Evolutionary conservation across 306 rosid genomes (phyloP).

Genomic region (Malus asiatica): DNA sequence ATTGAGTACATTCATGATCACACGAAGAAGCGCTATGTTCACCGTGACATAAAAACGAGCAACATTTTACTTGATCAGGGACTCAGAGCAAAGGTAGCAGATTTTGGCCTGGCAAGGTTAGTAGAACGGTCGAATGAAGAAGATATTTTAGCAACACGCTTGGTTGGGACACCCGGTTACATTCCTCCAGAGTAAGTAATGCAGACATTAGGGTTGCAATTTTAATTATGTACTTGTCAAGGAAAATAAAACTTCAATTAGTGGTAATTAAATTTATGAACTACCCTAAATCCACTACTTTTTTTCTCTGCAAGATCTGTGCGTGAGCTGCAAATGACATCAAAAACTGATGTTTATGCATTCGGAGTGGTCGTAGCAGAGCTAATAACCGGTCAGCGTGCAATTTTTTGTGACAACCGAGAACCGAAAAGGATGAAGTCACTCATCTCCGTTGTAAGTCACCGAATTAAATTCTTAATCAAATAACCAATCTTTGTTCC

Average conservation of each 20-base stretch:
- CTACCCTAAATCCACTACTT: neutral
- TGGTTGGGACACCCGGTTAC: slow-evolving; percentile 71
- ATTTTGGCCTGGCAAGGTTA: slow-evolving; percentile 59
- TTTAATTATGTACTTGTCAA: neutral
- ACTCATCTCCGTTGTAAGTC: slow-evolving; percentile 41
- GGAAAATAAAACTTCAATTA: no score
- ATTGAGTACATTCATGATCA: slow-evolving; percentile 63
- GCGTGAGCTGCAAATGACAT: slow-evolving; percentile 52
- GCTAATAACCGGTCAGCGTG: slow-evolving; percentile 49
- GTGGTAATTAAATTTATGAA: neutral
- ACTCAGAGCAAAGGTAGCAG: slow-evolving; percentile 63
- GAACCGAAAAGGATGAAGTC: slow-evolving; percentile 34
- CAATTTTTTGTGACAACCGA: slow-evolving; percentile 37
- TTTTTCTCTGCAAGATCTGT: slow-evolving; percentile 28
- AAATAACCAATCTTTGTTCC: neutral
- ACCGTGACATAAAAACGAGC: slow-evolving; percentile 58
- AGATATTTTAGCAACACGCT: slow-evolving; percentile 46
- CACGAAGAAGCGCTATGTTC: slow-evolving; percentile 49
- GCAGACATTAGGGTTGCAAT: neutral
- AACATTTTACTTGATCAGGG: slow-evolving; percentile 58
- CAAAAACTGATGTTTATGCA: slow-evolving; percentile 61
- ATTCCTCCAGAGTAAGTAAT: slow-evolving; percentile 59
- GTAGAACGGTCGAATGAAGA: slow-evolving; percentile 44
- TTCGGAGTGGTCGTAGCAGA: slow-evolving; percentile 60
- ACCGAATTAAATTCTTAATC: neutral